A percentile compares a stretch with the other conserved stretches of the same genome.
Evolutionary conservation across 441 rosid species (phyloP).

Genomic region (Francoa sonchifolia): DNA sequence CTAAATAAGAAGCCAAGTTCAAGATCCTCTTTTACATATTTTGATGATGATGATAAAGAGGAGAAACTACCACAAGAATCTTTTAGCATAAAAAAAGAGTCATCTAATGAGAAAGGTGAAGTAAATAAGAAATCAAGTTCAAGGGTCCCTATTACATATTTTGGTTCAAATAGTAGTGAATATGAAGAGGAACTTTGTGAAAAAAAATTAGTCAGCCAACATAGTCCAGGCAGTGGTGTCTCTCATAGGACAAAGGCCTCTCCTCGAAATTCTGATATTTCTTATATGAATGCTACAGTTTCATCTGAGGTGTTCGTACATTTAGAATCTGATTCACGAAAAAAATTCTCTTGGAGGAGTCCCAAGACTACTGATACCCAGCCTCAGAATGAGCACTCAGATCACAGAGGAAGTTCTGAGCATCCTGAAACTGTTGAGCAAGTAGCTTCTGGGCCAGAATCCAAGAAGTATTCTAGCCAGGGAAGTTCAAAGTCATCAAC

Average conservation of each 20-base stretch:
- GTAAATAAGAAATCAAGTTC: slow-evolving; percentile 20
- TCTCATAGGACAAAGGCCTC: slow-evolving; percentile 50
- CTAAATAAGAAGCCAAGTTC: slow-evolving; percentile 18
- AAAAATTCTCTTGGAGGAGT: slow-evolving; percentile 16
- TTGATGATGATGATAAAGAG: slow-evolving; percentile 27
- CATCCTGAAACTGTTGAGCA: slow-evolving; percentile 17
- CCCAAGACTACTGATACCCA: slow-evolving; percentile 12
- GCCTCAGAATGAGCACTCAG: slow-evolving; percentile 13
- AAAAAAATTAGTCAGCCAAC: slow-evolving; percentile 13
- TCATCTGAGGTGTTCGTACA: slow-evolving; percentile 6
- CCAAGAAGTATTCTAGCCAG: slow-evolving; percentile 13
- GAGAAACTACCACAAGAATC: slow-evolving; percentile 18
- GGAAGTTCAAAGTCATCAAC: slow-evolving; percentile 16
- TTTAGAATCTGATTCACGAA: slow-evolving; percentile 5
- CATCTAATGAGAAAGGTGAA: slow-evolving; percentile 12
- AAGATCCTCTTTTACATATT: slow-evolving; percentile 15
- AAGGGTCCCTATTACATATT: slow-evolving; percentile 19
- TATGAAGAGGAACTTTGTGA: slow-evolving; percentile 32
- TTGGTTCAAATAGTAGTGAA: slow-evolving; percentile 23
- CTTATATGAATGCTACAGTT: slow-evolving; percentile 13
- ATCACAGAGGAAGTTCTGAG: slow-evolving; percentile 12
- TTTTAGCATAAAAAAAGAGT: slow-evolving; percentile 4
- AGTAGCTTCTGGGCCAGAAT: slow-evolving; percentile 20
- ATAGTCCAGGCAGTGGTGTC: slow-evolving; percentile 20
- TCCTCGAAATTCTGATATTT: slow-evolving; percentile 14